These are phyloP conservation scores for Solanum clarkiae DNA, from an alignment of 257 asterid genomes.

Conservation along the genomic window DNA sequence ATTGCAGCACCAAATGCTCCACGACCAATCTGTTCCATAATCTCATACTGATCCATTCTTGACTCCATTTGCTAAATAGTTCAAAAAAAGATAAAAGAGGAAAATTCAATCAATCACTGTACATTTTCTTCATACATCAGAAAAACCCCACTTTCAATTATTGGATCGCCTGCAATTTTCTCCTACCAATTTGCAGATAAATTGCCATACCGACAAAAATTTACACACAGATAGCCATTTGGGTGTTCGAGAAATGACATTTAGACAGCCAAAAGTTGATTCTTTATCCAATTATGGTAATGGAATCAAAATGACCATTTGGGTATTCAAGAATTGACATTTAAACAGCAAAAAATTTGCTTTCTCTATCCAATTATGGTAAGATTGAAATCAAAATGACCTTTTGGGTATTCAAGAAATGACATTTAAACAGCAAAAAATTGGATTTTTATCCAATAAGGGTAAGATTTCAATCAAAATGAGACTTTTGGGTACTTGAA, in stretches of 20 bases:
- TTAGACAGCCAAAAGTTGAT: background rate
- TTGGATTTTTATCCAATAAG: background rate
- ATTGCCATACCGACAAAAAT: background rate
- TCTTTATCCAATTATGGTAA: background rate
- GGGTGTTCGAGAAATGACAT: background rate
- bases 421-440: background rate
- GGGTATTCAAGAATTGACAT: background rate
- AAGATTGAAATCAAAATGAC: background rate
- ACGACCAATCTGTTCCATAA: constrained; percentile 99
- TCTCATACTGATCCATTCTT: constrained; percentile 95
- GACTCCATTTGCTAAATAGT: constrained; percentile 44
- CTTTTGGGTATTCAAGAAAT: background rate
- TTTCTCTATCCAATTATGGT: background rate
- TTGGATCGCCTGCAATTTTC: background rate
- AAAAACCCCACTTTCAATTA: background rate
- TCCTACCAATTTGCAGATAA: background rate
- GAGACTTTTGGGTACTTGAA: background rate
- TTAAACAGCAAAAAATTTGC: background rate
- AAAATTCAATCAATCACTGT: background rate
- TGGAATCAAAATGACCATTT: background rate
- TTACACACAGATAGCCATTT: background rate
- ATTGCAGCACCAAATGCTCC: constrained; percentile 99
- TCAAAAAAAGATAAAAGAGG: background rate
- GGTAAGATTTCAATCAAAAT: background rate
- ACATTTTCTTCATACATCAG: background rate